Evolutionary conservation across 2,329 filamentous ascomycete genomes (phyloP).

Genomic region (Fusarium sp.): DNA sequence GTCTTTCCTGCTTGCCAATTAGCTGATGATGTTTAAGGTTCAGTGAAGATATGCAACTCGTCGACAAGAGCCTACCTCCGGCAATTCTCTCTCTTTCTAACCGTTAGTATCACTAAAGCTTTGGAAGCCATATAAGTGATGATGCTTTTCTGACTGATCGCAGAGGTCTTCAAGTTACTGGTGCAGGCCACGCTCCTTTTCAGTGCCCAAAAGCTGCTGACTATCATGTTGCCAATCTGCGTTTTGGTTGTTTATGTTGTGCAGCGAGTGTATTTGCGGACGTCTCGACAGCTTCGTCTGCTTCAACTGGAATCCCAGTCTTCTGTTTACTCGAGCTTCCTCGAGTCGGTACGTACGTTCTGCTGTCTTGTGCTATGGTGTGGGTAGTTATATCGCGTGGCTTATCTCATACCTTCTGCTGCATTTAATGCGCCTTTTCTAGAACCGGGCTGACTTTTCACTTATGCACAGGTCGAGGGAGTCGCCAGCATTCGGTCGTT

Average conservation of each 20-base stretch:
- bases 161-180: not conserved
- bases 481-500: not conserved
- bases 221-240: not conserved
- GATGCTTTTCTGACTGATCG: rapidly evolving
- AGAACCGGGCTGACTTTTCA: rapidly evolving
- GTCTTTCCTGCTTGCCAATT: rapidly evolving
- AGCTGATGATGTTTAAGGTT: not conserved
- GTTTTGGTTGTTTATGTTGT: not conserved
- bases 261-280: not conserved
- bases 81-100: not conserved
- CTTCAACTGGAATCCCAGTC: not conserved
- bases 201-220: not conserved
- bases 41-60: not conserved
- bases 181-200: not conserved
- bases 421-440: not conserved
- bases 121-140: too few relatives aligned
- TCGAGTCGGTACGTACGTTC: not conserved
- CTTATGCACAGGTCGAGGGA: not conserved
- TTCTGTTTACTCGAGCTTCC: not conserved
- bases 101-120: not conserved
- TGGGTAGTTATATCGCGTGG: too few relatives aligned
- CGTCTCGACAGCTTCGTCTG: not conserved
- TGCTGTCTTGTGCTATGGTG: rapidly evolving
- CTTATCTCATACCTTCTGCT: not conserved
- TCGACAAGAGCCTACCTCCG: not conserved